A percentile compares a stretch with the other conserved stretches of the same genome.
Evolutionary conservation across 352 stramenopile genomes (phyloP).

Genomic region (Pythium apleroticum): DNA sequence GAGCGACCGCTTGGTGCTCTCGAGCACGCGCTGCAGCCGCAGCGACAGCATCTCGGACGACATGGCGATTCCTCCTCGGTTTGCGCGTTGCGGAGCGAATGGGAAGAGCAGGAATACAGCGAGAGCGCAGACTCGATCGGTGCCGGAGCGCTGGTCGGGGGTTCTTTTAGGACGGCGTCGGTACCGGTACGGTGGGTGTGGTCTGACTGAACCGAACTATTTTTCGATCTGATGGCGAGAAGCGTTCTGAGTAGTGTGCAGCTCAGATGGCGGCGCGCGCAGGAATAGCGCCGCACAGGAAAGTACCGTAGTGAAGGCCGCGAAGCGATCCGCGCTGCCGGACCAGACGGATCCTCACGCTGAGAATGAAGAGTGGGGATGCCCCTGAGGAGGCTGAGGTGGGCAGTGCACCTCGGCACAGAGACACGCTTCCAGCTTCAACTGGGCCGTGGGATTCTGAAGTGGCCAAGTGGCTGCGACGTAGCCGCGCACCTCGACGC

Average conservation of each 20-base stretch:
- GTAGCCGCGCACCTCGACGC: not conserved
- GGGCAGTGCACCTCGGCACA: not conserved
- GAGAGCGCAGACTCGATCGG: not conserved
- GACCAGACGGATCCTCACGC: not conserved
- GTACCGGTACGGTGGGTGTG: not conserved
- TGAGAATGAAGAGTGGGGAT: not conserved
- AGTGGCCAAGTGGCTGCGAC: not conserved
- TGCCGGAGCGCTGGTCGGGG: not conserved
- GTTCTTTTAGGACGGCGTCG: no score
- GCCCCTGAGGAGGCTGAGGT: not conserved
- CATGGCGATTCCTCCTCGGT: slow-evolving; percentile 30
- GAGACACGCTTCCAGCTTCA: slow-evolving; percentile 5
- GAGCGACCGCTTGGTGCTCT: slow-evolving; percentile 77
- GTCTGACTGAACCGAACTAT: slow-evolving; percentile 3
- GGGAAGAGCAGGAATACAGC: slow-evolving; percentile 6
- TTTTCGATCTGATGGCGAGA: slow-evolving; percentile 8
- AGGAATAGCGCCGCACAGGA: slow-evolving; percentile 17
- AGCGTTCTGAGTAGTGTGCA: slow-evolving; percentile 8
- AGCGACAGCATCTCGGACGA: slow-evolving; percentile 47
- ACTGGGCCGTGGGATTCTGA: not conserved
- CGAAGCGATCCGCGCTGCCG: not conserved
- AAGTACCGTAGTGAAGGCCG: not conserved
- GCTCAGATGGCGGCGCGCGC: slow-evolving; percentile 12
- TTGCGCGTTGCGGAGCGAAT: not conserved
- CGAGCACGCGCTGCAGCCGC: slow-evolving; percentile 69